Percentiles rank a stretch among this genome's conserved stretches.
Evolutionary conservation across 805 yeast genomes (phyloP).

Genomic region (Metschnikowia colocasiae): DNA sequence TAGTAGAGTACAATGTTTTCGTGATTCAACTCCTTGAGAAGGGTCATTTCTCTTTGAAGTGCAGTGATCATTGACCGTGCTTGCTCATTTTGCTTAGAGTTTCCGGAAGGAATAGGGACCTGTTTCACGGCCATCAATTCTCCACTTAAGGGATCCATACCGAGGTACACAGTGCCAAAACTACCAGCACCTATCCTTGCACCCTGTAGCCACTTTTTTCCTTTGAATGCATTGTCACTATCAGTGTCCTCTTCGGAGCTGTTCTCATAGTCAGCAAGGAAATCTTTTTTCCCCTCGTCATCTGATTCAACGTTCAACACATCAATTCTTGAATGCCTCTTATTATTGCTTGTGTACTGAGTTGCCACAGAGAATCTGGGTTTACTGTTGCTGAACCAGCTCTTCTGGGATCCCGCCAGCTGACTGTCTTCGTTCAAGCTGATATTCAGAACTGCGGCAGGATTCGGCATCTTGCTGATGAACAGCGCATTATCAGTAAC

Average conservation of each 20-base stretch:
- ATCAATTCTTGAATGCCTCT: constrained; percentile 46
- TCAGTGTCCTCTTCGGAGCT: constrained; percentile 32
- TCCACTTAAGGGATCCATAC: constrained; percentile 88
- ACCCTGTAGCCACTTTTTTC: constrained; percentile 79
- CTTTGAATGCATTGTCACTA: constrained; percentile 24
- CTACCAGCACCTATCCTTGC: constrained; percentile 92
- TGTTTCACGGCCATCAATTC: constrained; percentile 97
- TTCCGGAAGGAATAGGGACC: constrained; percentile 61
- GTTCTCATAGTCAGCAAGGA: constrained; percentile 23
- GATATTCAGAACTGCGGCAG: constrained; percentile 10
- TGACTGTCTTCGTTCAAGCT: constrained; percentile 7
- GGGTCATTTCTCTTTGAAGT: constrained; percentile 72
- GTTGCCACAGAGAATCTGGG: constrained; percentile 17
- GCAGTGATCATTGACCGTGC: constrained; percentile 66
- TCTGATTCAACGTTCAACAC: constrained; percentile 18
- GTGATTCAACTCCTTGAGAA: constrained; percentile 78
- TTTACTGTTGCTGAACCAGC: constrained; percentile 4
- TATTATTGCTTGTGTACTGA: constrained; percentile 19
- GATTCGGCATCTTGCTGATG: constrained; percentile 25
- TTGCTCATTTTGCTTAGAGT: constrained; percentile 27
- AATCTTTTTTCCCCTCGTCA: constrained; percentile 13
- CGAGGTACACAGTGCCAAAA: constrained; percentile 89
- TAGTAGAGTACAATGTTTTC: constrained; percentile 89
- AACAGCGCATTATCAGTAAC: constrained; percentile 25
- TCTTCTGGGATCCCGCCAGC: constrained; percentile 9